Conservation (phyloP, 2,329 filamentous ascomycete species). For the Ophiostoma australiae region DNA sequence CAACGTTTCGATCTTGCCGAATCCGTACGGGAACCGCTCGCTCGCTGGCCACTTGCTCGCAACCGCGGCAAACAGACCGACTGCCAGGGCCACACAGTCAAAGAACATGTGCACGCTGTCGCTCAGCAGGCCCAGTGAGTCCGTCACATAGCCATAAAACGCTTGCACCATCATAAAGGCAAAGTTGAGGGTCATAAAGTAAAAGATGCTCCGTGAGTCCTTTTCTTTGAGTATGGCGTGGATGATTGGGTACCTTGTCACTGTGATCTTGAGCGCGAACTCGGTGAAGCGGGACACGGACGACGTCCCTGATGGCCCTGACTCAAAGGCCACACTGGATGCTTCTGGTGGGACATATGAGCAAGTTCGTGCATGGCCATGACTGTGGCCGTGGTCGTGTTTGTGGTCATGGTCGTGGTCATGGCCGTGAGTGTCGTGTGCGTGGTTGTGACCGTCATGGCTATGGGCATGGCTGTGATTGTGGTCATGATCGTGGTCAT, state of each 20-base stretch:
- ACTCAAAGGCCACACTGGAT: constrained; percentile 31
- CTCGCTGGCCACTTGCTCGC: constrained; percentile 96
- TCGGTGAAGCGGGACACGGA: constrained; percentile 65
- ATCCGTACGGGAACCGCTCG: constrained; percentile 84
- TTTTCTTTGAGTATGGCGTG: constrained; percentile 84
- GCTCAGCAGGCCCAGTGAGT: constrained; percentile 88
- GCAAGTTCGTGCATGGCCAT: constrained; percentile 29
- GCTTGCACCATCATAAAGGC: constrained; percentile 91
- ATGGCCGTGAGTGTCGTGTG: constrained; percentile 27
- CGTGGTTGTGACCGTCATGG: constrained; percentile 32
- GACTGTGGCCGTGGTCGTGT: constrained; percentile 32
- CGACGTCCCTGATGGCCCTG: constrained; percentile 36
- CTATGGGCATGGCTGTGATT: constrained; percentile 32
- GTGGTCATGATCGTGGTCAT: constrained; percentile 27
- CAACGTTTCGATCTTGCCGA: constrained; percentile 93
- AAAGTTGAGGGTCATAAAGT: constrained; percentile 97
- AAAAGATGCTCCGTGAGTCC: constrained; percentile 91
- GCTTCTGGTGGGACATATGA: constrained; percentile 33
- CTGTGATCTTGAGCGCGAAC: constrained; percentile 63
- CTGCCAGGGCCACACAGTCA: constrained; percentile 85
- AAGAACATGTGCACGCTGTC: constrained; percentile 99
- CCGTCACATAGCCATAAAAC: constrained; percentile 88
- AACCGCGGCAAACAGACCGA: constrained; percentile 85
- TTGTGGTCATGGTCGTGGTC: constrained; percentile 27
- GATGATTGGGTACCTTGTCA: constrained; percentile 66